Evolutionary conservation across 805 yeast genomes (phyloP).

Genomic region (Wickerhamiella cacticola): DNA sequence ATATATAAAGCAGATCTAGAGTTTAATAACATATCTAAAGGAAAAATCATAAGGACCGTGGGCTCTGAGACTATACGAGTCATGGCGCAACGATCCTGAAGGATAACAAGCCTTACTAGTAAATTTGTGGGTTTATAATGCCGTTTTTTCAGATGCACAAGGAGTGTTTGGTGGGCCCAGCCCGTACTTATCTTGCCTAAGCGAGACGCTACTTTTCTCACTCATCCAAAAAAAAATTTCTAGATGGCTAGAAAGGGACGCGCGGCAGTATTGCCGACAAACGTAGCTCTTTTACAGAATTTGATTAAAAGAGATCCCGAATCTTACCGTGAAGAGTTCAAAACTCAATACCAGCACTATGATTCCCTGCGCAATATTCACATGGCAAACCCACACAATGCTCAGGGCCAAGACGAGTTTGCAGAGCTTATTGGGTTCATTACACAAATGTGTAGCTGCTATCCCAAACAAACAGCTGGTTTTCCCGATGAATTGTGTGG

Average conservation of each 20-base stretch:
- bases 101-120: no score
- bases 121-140: no score
- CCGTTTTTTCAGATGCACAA: no score
- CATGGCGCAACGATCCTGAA: no score
- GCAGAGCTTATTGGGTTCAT: constrained; percentile 80
- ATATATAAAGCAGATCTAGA: no score
- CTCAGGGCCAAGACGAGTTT: constrained; percentile 54
- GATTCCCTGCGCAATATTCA: constrained; percentile 82
- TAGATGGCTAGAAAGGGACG: constrained; percentile 79
- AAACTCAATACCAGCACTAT: constrained; percentile 86
- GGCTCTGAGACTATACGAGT: no score
- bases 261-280: constrained; percentile 87
- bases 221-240: constrained; percentile 4
- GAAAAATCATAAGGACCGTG: no score
- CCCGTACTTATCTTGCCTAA: background rate
- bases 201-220: no score
- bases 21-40: no score
- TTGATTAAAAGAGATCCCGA: constrained; percentile 87
- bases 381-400: constrained; percentile 52
- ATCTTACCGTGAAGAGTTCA: constrained; percentile 86
- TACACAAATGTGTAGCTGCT: constrained; percentile 82
- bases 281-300: constrained; percentile 82
- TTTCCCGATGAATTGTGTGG: constrained; percentile 73
- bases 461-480: constrained; percentile 72
- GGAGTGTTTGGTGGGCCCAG: background rate